These are phyloP conservation scores for Calonectria ilicicola DNA, from an alignment of 2,329 filamentous ascomycete species.

Conservation along the genomic window DNA sequence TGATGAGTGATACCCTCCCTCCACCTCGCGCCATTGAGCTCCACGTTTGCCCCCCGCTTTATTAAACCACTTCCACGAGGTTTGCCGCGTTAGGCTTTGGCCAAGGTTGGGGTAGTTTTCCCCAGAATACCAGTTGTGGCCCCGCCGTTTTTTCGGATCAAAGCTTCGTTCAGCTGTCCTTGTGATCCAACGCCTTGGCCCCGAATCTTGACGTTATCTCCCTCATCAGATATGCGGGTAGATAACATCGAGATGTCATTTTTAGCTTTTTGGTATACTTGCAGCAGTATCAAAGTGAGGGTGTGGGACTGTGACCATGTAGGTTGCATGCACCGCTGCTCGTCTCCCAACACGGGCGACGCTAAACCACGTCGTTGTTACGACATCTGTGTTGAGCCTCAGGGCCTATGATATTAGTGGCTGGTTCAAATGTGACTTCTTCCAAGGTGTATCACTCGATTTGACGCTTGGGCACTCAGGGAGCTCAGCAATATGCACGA, in stretches of 20 bases:
- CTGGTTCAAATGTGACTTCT: background rate
- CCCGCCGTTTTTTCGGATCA: background rate
- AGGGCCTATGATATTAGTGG: background rate
- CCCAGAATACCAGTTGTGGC: background rate
- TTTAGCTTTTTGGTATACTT: background rate
- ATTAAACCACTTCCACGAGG: background rate
- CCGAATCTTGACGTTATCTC: background rate
- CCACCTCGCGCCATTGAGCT: background rate
- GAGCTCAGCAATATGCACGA: conserved; percentile 3
- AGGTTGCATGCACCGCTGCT: background rate
- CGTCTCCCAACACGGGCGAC: background rate
- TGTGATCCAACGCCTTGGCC: conserved; percentile 6
- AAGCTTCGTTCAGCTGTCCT: conserved; percentile 9
- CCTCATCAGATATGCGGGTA: background rate
- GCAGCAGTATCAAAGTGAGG: background rate
- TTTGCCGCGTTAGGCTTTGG: background rate
- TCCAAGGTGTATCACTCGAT: background rate
- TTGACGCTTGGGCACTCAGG: background rate
- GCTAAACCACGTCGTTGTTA: background rate
- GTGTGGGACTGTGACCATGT: background rate
- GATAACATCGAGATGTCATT: background rate
- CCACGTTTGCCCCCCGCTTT: conserved; percentile 5
- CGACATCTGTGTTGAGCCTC: conserved; percentile 10
- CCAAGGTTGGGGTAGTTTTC: background rate
- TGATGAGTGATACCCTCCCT: conserved; percentile 3